These are phyloP conservation scores for Pyrus pyrifolia DNA, from an alignment of 306 rosid genomes.

Conservation along the genomic window DNA sequence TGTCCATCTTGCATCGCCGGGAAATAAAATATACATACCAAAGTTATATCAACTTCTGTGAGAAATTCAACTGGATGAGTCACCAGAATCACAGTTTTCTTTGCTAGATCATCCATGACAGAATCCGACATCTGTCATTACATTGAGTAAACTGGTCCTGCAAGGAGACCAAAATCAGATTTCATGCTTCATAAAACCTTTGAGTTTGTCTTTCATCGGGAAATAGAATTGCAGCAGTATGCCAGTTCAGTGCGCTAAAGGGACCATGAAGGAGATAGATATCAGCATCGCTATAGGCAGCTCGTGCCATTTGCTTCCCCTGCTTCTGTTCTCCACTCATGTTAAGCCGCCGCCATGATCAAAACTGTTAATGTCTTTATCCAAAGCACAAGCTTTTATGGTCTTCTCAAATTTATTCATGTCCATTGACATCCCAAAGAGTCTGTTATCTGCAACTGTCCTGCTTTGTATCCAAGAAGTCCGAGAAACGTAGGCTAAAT, in stretches of 20 bases:
- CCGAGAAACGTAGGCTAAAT: conserved; percentile 68
- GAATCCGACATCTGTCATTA: conserved; percentile 46
- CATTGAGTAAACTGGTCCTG: conserved; percentile 3
- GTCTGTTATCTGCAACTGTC: conserved; percentile 62
- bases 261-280: conserved; percentile 75
- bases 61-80: conserved; percentile 83
- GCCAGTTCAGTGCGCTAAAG: conserved; percentile 77
- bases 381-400: conserved; percentile 61
- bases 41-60: conserved; percentile 48
- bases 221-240: conserved; percentile 56
- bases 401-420: conserved; percentile 41
- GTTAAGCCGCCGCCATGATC: conserved; percentile 73
- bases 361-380: conserved; percentile 50
- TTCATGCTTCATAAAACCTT: neutral
- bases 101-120: conserved; percentile 48
- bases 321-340: conserved; percentile 92
- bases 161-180: neutral
- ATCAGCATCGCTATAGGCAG: conserved; percentile 69
- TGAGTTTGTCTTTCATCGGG: conserved; percentile 25
- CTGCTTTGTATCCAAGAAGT: conserved; percentile 80
- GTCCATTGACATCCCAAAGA: conserved; percentile 65
- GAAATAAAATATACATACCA: conserved; percentile 32
- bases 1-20: conserved; percentile 62
- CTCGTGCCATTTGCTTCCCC: conserved; percentile 74
- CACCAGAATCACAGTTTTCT: conserved; percentile 63